Conservation (phyloP, 371 early-diverging fungal genomes). For the Phascolomyces articulosus region DNA sequence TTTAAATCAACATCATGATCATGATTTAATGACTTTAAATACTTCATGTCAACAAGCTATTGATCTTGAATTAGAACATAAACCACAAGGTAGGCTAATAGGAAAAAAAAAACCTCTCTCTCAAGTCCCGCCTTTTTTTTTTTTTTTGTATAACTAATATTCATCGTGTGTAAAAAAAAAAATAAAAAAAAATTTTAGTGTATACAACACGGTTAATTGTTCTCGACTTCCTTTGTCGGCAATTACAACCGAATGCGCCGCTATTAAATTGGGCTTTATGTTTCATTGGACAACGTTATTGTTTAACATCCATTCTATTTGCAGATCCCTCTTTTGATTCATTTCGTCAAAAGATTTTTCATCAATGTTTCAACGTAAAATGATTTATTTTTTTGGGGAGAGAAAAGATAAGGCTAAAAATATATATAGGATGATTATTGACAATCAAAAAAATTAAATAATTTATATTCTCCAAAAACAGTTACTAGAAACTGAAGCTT, state of each 20-base stretch:
- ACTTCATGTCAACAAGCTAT: not conserved
- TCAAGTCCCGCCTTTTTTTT: not conserved
- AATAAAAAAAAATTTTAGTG: not conserved
- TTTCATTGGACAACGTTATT: slow-evolving; percentile 9
- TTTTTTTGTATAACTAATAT: too few relatives aligned
- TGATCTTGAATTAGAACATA: not conserved
- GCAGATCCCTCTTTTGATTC: not conserved
- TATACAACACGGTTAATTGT: slow-evolving; percentile 1
- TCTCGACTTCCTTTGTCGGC: not conserved
- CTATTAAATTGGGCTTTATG: slow-evolving; percentile 8
- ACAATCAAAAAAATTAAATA: too few relatives aligned
- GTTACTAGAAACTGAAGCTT: slow-evolving; percentile 19
- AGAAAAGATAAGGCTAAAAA: too few relatives aligned
- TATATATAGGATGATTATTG: too few relatives aligned
- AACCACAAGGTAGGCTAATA: slow-evolving; percentile 1
- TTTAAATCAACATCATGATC: not conserved
- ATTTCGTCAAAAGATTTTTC: slow-evolving; percentile 14
- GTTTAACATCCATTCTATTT: not conserved
- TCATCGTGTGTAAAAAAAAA: too few relatives aligned
- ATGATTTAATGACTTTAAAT: not conserved
- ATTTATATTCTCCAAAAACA: not conserved
- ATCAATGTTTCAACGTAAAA: slow-evolving; percentile 18
- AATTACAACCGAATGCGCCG: slow-evolving; percentile 7
- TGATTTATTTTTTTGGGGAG: not conserved
- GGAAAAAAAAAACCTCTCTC: not conserved